Evolutionary conservation across 1,284 basidiomycete species (phyloP), one percentile per base, ranked within the genome.

Genomic region (Sporisorium sorghi): DNA sequence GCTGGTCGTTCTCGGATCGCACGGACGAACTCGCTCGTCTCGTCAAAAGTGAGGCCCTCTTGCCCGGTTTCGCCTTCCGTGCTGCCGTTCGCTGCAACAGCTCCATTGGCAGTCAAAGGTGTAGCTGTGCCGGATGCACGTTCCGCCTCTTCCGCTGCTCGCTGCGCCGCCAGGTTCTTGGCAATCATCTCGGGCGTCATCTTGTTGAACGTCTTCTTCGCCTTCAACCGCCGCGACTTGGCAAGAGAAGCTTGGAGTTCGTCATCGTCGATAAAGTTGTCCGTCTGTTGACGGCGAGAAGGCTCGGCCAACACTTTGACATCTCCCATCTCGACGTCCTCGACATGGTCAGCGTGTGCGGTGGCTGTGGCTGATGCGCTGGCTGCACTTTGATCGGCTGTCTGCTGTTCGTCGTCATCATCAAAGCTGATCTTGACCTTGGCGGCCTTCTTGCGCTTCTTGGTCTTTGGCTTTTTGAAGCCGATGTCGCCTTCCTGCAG

Each of bases 1-100:
- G 76, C 88, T 0, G 72, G 65, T 4, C 76, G 58, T 26, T 75
- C 61, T n/a, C 90, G 90, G 73, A 99, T 93, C 40, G 92, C 91
- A 15, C 94, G 90, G 24, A 99, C 93, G 78, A 99, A 99, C 84
- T 98, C 95, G 17, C 93, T 93, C 0, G 97, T 99, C 78, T 97
- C 94, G 83, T 99, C 96, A 67, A 99, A 95, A 0, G 92, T 92
- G 33, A 99, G 87, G 42, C 51, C 80, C 40, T 47, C 65, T 24
- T 65, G 67, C 11, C 28, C 71, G 26, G 23, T 55, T 10, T 32
- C 54, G 8, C 47, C 57, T n/a, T 55, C 53, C 0, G 42, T 44
- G 12, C 23, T 46, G 9, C 44, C 49, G 8, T 17, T 26, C 9
- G 23, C 23, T 19, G 53, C 2, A 4, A 21, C 33, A 7, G 57